A percentile compares a stretch with the other conserved stretches of the same genome.
Conservation (phyloP, 495 filamentous ascomycete genomes). For the Penicillium subrubescens region DNA sequence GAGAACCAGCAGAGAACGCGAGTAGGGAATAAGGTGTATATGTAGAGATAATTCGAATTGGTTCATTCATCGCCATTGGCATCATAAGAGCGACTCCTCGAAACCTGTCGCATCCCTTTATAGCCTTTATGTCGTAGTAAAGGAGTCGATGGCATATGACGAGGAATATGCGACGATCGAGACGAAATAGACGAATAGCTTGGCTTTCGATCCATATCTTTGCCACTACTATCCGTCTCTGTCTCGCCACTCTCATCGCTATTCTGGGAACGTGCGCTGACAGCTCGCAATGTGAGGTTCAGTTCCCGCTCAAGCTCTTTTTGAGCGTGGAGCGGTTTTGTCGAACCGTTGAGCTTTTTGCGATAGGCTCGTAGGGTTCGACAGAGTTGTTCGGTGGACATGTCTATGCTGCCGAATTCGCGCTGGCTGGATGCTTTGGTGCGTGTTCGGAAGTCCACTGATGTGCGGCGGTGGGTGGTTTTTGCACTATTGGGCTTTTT, state of each 20-base stretch:
- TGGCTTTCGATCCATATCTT: constrained; percentile 40
- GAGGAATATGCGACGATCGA: constrained; percentile 28
- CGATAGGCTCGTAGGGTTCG: constrained; percentile 79
- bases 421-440: constrained; percentile 53
- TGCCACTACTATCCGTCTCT: constrained; percentile 50
- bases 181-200: constrained; percentile 24
- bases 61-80: constrained; percentile 30
- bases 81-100: constrained; percentile 37
- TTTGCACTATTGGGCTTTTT: constrained; percentile 24
- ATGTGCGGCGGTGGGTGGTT: constrained; percentile 50
- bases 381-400: constrained; percentile 78
- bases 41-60: constrained; percentile 10
- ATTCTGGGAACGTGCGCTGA: constrained; percentile 54
- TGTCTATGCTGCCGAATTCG: constrained; percentile 67
- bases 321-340: constrained; percentile 63
- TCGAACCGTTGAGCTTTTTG: constrained; percentile 70
- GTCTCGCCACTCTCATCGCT: constrained; percentile 37
- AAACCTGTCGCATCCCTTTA: constrained; percentile 27
- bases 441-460: constrained; percentile 58
- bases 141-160: constrained; percentile 43
- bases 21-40: neutral
- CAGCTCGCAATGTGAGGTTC: constrained; percentile 67
- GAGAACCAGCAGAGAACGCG: too few species aligned
- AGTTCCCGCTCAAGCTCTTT: constrained; percentile 82
- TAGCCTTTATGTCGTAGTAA: constrained; percentile 33